Conservation (phyloP, 1,284 basidiomycete genomes). For the Microbotryum saponariae region DNA sequence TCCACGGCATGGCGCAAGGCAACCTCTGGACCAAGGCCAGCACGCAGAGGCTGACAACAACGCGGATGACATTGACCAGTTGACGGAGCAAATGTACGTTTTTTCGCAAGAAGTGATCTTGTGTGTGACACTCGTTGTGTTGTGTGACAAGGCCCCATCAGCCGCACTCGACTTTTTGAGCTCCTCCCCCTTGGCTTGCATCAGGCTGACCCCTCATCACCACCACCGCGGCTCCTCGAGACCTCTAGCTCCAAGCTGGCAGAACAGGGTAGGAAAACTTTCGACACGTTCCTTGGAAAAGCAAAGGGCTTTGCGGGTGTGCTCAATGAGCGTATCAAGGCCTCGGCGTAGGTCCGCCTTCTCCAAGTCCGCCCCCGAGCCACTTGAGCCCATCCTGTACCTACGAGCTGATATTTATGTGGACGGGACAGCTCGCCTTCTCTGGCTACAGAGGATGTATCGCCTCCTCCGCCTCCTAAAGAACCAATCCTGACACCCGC, state of each 20-base stretch:
- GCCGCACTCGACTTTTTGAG: neutral
- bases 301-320: conserved; percentile 21
- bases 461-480: neutral
- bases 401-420: too few species aligned
- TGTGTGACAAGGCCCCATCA: too few species aligned
- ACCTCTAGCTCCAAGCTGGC: conserved; percentile 24
- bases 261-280: conserved; percentile 25
- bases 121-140: too few species aligned
- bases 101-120: too few species aligned
- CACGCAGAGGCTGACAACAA: neutral
- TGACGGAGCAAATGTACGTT: conserved; percentile 28
- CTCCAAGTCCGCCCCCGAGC: too few species aligned
- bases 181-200: too few species aligned
- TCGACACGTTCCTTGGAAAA: conserved; percentile 17
- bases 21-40: neutral
- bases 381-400: too few species aligned
- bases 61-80: conserved; percentile 22
- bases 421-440: neutral
- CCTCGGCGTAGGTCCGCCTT: conserved; percentile 13
- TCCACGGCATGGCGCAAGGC: conserved; percentile 5
- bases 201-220: too few species aligned
- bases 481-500: neutral
- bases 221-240: too few species aligned
- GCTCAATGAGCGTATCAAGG: conserved; percentile 17
- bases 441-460: neutral